phyloP scores from a whole-genome alignment of 331 rosid species.

The Dryas integrifolia region DNA sequence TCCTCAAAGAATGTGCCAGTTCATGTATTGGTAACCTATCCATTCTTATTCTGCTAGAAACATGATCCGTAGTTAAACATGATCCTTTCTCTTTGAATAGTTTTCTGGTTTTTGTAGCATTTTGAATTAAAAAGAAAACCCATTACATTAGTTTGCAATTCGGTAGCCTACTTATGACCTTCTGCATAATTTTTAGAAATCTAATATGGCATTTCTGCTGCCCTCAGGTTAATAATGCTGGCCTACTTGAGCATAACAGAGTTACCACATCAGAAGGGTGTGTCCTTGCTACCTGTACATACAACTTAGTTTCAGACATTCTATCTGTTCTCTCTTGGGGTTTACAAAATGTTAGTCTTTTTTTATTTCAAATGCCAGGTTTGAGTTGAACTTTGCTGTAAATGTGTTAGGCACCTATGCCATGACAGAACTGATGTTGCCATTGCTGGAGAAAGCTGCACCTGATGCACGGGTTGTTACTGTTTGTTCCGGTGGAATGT shows the following conservation, averaged over 20 bases:
- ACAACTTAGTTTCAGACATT: background rate
- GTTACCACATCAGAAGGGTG: slow-evolving; percentile 86
- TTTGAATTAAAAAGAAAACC: background rate
- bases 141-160: background rate
- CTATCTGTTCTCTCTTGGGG: background rate
- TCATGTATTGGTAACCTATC: slow-evolving; percentile 66
- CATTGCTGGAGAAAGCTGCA: slow-evolving; percentile 76
- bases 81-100: background rate
- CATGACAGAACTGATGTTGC: slow-evolving; percentile 70
- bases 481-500: slow-evolving; percentile 98
- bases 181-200: slow-evolving; percentile 3
- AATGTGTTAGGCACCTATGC: slow-evolving; percentile 77
- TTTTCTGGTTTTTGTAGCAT: background rate
- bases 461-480: slow-evolving; percentile 92
- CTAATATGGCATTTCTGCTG: slow-evolving; percentile 25
- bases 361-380: slow-evolving; percentile 44
- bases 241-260: slow-evolving; percentile 63
- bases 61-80: slow-evolving; percentile 14
- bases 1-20: slow-evolving; percentile 60
- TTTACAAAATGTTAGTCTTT: background rate
- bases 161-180: background rate
- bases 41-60: background rate
- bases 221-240: slow-evolving; percentile 83
- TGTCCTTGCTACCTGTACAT: slow-evolving; percentile 12
- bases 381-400: slow-evolving; percentile 75